Evolutionary conservation across 73 alveolate species (phyloP).

Genomic region (Loxodes magnus): DNA sequence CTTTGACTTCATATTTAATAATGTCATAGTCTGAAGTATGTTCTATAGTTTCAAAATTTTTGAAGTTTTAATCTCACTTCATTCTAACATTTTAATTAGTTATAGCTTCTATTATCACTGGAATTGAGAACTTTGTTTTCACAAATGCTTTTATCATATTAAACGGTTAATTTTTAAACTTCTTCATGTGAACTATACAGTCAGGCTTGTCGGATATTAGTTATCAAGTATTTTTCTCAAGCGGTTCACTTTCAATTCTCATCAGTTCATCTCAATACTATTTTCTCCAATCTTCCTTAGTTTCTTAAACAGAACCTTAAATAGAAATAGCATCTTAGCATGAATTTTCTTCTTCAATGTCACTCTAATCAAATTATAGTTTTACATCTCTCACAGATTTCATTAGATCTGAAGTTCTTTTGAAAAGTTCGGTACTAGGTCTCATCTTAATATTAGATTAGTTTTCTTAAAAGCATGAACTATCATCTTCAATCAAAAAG

Average conservation of each 20-base stretch:
- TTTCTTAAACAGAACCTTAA: no score
- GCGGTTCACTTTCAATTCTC: constrained; percentile 3
- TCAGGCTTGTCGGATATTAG: constrained; percentile 7
- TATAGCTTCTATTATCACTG: constrained; percentile 15
- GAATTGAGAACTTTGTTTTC: background rate
- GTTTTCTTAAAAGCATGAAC: no score
- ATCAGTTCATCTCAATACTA: constrained; percentile 2
- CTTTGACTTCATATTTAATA: constrained; percentile 63
- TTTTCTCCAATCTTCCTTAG: no score
- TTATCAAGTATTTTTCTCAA: background rate
- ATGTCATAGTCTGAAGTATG: constrained; percentile 50
- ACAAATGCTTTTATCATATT: constrained; percentile 7
- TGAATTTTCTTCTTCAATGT: no score
- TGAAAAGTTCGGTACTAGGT: no score
- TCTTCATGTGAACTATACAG: background rate
- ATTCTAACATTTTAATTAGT: constrained; percentile 13
- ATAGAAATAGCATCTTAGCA: no score
- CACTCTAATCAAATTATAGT: no score
- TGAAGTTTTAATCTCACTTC: constrained; percentile 26
- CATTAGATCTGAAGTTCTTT: no score
- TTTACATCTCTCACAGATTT: no score
- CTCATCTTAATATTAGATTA: no score
- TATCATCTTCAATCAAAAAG: no score
- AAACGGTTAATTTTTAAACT: background rate
- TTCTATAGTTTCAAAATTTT: constrained; percentile 16